These are phyloP conservation scores for Neofusicoccum cordaticola DNA, from an alignment of 2,329 filamentous ascomycete species.

Conservation along the genomic window DNA sequence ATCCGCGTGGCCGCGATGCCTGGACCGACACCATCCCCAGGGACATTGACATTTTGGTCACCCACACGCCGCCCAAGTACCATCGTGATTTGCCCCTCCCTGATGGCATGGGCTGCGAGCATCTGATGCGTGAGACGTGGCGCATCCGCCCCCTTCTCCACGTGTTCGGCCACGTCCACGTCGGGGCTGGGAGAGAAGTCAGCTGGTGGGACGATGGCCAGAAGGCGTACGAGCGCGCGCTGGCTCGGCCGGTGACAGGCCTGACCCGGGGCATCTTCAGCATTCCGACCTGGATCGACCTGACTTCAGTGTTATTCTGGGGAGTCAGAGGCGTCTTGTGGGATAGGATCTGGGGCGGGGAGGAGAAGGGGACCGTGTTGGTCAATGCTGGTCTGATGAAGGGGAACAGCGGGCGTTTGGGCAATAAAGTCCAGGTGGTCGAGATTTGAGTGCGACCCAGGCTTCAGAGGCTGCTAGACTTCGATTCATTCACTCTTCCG, in stretches of 20 bases:
- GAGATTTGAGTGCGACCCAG: slow-evolving; percentile 28
- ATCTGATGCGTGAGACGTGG: slow-evolving; percentile 70
- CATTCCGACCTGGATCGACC: slow-evolving; percentile 49
- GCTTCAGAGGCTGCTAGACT: background rate
- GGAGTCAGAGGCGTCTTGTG: slow-evolving; percentile 58
- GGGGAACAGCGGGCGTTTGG: slow-evolving; percentile 47
- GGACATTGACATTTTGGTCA: slow-evolving; percentile 75
- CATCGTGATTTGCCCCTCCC: slow-evolving; percentile 63
- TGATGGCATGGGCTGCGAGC: slow-evolving; percentile 65
- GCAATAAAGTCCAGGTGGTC: slow-evolving; percentile 45
- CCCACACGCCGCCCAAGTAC: slow-evolving; percentile 73
- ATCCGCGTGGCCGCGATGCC: slow-evolving; percentile 61
- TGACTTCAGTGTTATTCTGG: slow-evolving; percentile 50
- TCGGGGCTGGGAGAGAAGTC: slow-evolving; percentile 65
- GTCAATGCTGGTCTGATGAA: slow-evolving; percentile 60
- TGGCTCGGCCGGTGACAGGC: slow-evolving; percentile 38
- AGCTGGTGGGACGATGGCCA: slow-evolving; percentile 76
- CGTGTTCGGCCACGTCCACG: slow-evolving; percentile 84
- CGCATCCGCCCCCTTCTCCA: slow-evolving; percentile 68
- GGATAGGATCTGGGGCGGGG: slow-evolving; percentile 58
- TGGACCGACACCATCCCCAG: slow-evolving; percentile 70
- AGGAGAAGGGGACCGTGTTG: slow-evolving; percentile 51
- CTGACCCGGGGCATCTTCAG: slow-evolving; percentile 38
- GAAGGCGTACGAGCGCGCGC: slow-evolving; percentile 66
- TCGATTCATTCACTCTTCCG: background rate